Evolutionary conservation across 352 stramenopile species (phyloP).

Genomic region (Lagenidium giganteum): DNA sequence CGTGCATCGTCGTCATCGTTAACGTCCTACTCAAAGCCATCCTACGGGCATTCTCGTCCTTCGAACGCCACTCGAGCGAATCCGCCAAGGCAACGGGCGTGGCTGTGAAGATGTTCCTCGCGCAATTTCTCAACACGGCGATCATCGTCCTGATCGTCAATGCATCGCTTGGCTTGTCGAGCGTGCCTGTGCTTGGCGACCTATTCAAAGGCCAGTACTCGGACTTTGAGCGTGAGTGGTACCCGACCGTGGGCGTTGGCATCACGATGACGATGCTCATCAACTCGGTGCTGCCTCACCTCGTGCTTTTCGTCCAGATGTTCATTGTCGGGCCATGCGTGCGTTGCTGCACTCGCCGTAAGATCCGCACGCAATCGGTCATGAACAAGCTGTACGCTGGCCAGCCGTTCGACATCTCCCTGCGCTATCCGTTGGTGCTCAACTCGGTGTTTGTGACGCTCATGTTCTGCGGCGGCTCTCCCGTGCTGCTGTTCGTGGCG

Average conservation of each 20-base stretch:
- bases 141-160: slow-evolving; percentile 83
- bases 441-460: slow-evolving; percentile 85
- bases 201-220: slow-evolving; percentile 74
- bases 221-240: slow-evolving; percentile 85
- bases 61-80: slow-evolving; percentile 79
- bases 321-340: slow-evolving; percentile 47
- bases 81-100: slow-evolving; percentile 70
- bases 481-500: slow-evolving; percentile 74
- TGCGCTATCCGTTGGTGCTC: slow-evolving; percentile 79
- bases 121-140: slow-evolving; percentile 82
- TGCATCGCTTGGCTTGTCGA: slow-evolving; percentile 32
- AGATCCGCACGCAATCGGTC: slow-evolving; percentile 57
- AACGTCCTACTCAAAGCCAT: slow-evolving; percentile 74
- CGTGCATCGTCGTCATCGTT: slow-evolving; percentile 63
- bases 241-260: slow-evolving; percentile 80
- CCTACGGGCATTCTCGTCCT: slow-evolving; percentile 53
- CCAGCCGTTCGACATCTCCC: slow-evolving; percentile 64
- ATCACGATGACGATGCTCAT: slow-evolving; percentile 86
- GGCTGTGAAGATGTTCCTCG: slow-evolving; percentile 71
- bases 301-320: slow-evolving; percentile 51
- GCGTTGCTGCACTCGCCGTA: slow-evolving; percentile 29
- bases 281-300: slow-evolving; percentile 70
- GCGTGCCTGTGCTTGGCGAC: slow-evolving; percentile 38
- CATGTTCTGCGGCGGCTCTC: slow-evolving; percentile 74
- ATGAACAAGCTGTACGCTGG: slow-evolving; percentile 80